Base-by-base conservation (phyloP, 495 filamentous ascomycete genomes). In the Bombardia bombarda region DNA sequence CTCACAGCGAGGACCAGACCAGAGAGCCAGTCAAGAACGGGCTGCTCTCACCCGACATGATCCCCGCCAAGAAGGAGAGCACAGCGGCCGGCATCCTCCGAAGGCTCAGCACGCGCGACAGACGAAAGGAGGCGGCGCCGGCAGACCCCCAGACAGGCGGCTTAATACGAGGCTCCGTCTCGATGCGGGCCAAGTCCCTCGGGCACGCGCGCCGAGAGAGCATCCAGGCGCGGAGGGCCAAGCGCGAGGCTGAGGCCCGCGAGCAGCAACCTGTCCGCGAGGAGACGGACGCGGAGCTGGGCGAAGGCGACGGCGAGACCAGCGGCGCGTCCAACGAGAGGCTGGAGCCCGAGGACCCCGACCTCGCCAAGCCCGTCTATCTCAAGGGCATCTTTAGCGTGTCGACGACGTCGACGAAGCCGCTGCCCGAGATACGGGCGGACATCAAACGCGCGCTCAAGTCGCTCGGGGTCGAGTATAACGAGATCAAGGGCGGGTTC, bases 381-480 rank as follows among this genome's bases (percentile, higher is more conserved):
- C 78, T 99, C 20, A 99, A 99, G 61, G 92, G 92, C 18, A 78
- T 99, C 19, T 99, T 99, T 70, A 96, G 90, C 57, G 92, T 97
- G 25, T 89, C 86, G 4, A 99, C 92, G 0, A 99, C 92, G 2
- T 95, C 89, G 50, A 93, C 83, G 53, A 92, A 89, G 50, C 87
- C 93, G 2, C 72, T 97, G 17, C 58, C 78, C 3, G 74, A 84
- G 47, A 98, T 98, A 47, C 80, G 90, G 31, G 70, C 77, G 13
- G 92, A 99, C 57, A 90, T 99, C 56, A 92, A 95, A 57, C 78
- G 90, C 22, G 92, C 96, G 10, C 65, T 99, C 17, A 83, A 79
- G 41, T 80, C 87, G 61, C 77, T 97, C 4, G 80, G 82, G n/a
- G 88, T 99, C 26, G 85, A 90, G 4, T 95, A 83, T 52, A 79